Percentiles rank a stretch among this genome's conserved stretches.
phyloP scores from a whole-genome alignment of 768 basidiomycete species.

The Clitopilus hobsonii region DNA sequence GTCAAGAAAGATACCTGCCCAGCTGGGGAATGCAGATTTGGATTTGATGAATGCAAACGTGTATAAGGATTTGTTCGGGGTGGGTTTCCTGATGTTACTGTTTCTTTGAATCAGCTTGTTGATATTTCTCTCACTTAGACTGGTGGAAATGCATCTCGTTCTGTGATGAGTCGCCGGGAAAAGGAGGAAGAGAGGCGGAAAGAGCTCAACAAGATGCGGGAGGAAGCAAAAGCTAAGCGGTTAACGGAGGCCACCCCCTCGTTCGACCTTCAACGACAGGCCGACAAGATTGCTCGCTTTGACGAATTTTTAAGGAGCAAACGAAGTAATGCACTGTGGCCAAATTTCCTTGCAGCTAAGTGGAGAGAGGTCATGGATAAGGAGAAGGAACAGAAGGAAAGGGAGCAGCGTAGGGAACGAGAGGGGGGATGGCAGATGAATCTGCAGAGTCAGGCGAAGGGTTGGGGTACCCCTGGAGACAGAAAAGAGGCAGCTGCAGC shows the following conservation, averaged over 20 bases:
- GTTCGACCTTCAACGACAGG: slow-evolving; percentile 56
- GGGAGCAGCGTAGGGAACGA: slow-evolving; percentile 24
- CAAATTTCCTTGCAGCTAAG: slow-evolving; percentile 55
- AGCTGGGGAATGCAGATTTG: slow-evolving; percentile 49
- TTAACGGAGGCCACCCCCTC: slow-evolving; percentile 41
- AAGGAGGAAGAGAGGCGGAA: slow-evolving; percentile 66
- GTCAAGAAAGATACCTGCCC: slow-evolving; percentile 33
- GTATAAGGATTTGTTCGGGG: slow-evolving; percentile 64
- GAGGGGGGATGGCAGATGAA: slow-evolving; percentile 9
- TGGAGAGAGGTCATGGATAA: slow-evolving; percentile 50
- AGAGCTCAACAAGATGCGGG: slow-evolving; percentile 65
- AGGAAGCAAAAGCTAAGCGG: slow-evolving; percentile 60
- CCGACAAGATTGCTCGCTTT: slow-evolving; percentile 57
- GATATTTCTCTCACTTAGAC: slow-evolving; percentile 20
- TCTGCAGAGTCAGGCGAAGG: not conserved
- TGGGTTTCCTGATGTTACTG: slow-evolving; percentile 20
- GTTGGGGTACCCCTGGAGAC: not conserved
- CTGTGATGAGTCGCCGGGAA: slow-evolving; percentile 40
- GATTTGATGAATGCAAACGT: slow-evolving; percentile 58
- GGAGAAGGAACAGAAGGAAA: slow-evolving; percentile 26
- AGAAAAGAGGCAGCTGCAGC: not conserved
- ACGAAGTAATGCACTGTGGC: slow-evolving; percentile 55
- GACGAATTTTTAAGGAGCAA: slow-evolving; percentile 49
- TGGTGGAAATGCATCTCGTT: slow-evolving; percentile 38
- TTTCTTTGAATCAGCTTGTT: not conserved